Percentiles rank a stretch among this genome's conserved stretches.
phyloP scores from a whole-genome alignment of 768 basidiomycete species.

The Panellus pusillus region DNA sequence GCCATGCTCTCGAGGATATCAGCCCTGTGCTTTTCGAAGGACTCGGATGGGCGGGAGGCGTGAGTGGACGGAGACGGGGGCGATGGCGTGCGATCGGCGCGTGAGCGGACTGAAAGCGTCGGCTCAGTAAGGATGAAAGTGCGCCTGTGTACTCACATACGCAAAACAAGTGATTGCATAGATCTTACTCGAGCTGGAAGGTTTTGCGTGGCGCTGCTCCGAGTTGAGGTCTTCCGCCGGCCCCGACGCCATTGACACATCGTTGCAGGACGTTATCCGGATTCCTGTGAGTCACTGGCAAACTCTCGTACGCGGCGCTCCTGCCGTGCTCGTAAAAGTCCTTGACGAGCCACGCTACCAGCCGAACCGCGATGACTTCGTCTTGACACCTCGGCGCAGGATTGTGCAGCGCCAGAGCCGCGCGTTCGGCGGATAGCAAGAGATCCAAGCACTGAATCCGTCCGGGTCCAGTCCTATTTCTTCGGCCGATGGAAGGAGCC shows the following conservation, averaged over 20 bases:
- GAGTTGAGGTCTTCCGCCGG: too few species aligned
- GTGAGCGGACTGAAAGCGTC: not conserved
- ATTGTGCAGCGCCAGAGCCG: not conserved
- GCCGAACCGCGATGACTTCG: not conserved
- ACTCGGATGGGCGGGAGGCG: constrained; percentile 3
- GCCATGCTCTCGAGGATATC: not conserved
- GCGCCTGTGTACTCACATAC: too few species aligned
- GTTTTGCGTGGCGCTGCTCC: not conserved
- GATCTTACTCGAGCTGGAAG: not conserved
- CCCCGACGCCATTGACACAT: too few species aligned
- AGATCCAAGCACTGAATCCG: not conserved
- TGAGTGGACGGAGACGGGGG: not conserved
- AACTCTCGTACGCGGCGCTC: not conserved
- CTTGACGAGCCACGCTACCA: not conserved
- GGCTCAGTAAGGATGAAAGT: too few species aligned
- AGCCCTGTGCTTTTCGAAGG: constrained; percentile 4
- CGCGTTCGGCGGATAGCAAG: not conserved
- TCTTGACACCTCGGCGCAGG: not conserved
- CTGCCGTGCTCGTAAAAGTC: not conserved
- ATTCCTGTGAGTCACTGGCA: too few species aligned
- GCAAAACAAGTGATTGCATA: not conserved
- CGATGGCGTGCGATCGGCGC: constrained; percentile 1
- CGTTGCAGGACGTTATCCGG: not conserved
- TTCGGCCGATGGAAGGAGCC: not conserved
- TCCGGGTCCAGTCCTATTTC: not conserved